These are phyloP conservation scores for Chamaecrista fasciculata DNA, from an alignment of 306 rosid species.

Conservation along the genomic window DNA sequence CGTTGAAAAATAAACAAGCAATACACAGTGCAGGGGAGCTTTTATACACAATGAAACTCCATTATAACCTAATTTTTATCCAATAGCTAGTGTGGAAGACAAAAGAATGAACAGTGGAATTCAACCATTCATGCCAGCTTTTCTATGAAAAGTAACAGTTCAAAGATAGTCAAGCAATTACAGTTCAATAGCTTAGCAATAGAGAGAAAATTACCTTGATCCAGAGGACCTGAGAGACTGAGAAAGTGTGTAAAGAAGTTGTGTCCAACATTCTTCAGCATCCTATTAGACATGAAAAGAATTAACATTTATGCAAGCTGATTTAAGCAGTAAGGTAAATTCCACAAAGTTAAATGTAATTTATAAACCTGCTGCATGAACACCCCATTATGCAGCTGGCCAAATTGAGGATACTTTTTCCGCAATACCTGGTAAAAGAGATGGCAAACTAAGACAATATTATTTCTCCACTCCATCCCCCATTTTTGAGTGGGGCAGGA, in stretches of 20 bases:
- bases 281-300: slow-evolving; percentile 56
- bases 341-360: slow-evolving; percentile 23
- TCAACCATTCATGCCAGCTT: background rate
- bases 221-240: slow-evolving; percentile 79
- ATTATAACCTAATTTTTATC: slow-evolving; percentile 7
- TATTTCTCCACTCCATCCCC: slow-evolving; percentile 14
- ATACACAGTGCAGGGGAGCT: background rate
- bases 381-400: slow-evolving; percentile 81
- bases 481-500: background rate
- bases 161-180: slow-evolving; percentile 15
- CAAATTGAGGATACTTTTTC: slow-evolving; percentile 96
- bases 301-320: slow-evolving; percentile 23
- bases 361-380: slow-evolving; percentile 93
- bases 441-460: slow-evolving; percentile 22
- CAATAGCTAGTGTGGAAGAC: slow-evolving; percentile 12
- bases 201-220: slow-evolving; percentile 57
- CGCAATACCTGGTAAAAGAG: slow-evolving; percentile 68
- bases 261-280: slow-evolving; percentile 99
- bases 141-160: slow-evolving; percentile 9
- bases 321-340: slow-evolving; percentile 3
- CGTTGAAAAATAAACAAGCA: slow-evolving; percentile 13
- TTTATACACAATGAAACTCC: slow-evolving; percentile 5
- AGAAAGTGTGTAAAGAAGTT: slow-evolving; percentile 89
- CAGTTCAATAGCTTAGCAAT: slow-evolving; percentile 13
- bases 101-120: slow-evolving; percentile 6